phyloP scores from a whole-genome alignment of 2,329 filamentous ascomycete genomes.

The Ceratocystis alfenasii region DNA sequence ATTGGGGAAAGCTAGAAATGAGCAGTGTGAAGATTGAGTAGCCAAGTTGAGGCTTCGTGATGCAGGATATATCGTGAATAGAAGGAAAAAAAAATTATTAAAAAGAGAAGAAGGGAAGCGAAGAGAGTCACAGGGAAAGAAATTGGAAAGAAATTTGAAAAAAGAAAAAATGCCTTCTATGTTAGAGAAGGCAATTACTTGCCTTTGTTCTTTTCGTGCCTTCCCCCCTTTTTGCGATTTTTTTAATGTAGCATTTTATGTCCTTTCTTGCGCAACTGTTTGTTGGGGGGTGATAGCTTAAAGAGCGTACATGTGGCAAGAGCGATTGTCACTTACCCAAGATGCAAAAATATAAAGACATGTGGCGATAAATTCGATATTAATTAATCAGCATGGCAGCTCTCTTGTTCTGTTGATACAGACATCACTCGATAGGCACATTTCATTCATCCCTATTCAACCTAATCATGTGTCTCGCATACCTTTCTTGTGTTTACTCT shows the following conservation, averaged over 20 bases:
- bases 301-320: conserved; percentile 5
- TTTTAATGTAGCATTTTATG: background rate
- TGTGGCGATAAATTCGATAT: background rate
- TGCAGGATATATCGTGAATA: background rate
- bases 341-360: background rate
- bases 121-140: background rate
- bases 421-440: no score
- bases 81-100: background rate
- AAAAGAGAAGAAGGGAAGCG: background rate
- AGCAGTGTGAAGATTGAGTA: background rate
- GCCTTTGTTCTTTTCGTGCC: conserved; percentile 1
- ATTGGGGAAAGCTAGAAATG: background rate
- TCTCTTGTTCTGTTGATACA: no score
- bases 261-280: background rate
- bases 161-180: background rate
- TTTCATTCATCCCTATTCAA: no score
- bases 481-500: no score
- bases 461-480: no score
- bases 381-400: background rate
- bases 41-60: background rate
- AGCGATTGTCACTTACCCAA: background rate
- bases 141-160: background rate
- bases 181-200: background rate
- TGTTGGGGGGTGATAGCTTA: background rate
- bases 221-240: background rate